Conservation (phyloP, 371 early-diverging fungal species). For the Synchytrium microbalum region DNA sequence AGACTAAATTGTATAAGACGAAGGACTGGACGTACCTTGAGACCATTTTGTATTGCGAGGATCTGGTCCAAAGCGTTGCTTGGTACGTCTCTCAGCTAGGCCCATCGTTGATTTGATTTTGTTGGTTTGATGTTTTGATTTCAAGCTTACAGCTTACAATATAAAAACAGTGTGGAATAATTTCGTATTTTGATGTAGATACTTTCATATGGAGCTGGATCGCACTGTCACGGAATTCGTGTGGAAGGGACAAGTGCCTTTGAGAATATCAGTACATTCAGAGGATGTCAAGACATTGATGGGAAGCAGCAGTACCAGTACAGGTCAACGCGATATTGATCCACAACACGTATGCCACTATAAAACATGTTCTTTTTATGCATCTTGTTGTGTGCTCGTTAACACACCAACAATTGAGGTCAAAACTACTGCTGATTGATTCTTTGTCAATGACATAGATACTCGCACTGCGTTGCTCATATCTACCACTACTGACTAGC, state of each 20-base stretch:
- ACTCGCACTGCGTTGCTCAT: slow-evolving; percentile 53
- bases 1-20: not conserved
- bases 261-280: not conserved
- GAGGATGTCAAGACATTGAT: not conserved
- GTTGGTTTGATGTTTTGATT: not conserved
- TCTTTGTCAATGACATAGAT: slow-evolving; percentile 35
- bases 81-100: slow-evolving; percentile 68
- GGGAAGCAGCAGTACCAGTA: not conserved
- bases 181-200: too few relatives aligned
- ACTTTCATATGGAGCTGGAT: not conserved
- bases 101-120: slow-evolving; percentile 50
- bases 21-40: slow-evolving; percentile 45
- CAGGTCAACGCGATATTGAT: not conserved
- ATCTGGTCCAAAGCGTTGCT: slow-evolving; percentile 79
- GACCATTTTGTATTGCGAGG: slow-evolving; percentile 89
- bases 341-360: not conserved
- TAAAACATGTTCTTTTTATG: too few relatives aligned
- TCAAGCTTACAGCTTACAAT: too few relatives aligned
- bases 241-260: not conserved
- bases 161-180: too few relatives aligned
- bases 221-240: not conserved
- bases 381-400: too few relatives aligned
- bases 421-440: too few relatives aligned
- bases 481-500: slow-evolving; percentile 50
- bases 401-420: too few relatives aligned